Percentiles rank a stretch among this genome's conserved stretches.
These are phyloP conservation scores for Cryptococcus jaspeensis DNA, from an alignment of 1,284 basidiomycete genomes.

Conservation along the genomic window DNA sequence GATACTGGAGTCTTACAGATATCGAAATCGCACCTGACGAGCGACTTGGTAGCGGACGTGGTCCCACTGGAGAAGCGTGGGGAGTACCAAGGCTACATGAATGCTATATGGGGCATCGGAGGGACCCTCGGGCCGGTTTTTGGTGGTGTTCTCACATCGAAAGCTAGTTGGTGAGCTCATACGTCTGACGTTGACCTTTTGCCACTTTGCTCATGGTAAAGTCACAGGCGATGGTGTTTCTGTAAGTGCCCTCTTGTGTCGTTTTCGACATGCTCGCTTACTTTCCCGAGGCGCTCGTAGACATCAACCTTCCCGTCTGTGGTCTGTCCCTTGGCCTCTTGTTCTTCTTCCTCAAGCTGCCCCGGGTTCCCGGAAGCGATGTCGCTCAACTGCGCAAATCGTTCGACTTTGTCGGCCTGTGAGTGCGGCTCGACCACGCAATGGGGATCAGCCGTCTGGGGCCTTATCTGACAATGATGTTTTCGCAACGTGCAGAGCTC, in stretches of 20 bases:
- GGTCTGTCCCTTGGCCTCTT: slow-evolving; percentile 64
- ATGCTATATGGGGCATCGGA: slow-evolving; percentile 46
- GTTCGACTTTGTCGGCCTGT: slow-evolving; percentile 47
- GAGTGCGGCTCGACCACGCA: slow-evolving; percentile 9
- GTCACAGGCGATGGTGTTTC: slow-evolving; percentile 31
- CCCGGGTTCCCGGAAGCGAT: slow-evolving; percentile 47
- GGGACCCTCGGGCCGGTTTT: slow-evolving; percentile 48
- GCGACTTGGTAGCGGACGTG: slow-evolving; percentile 28
- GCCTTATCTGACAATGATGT: background rate
- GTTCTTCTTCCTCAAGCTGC: slow-evolving; percentile 78
- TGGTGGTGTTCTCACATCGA: slow-evolving; percentile 44
- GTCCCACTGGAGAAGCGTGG: slow-evolving; percentile 33
- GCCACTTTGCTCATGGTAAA: background rate
- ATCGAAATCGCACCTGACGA: slow-evolving; percentile 2
- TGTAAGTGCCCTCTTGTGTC: slow-evolving; percentile 18
- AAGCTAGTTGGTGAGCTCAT: slow-evolving; percentile 23
- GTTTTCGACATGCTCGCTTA: no score
- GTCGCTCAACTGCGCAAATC: slow-evolving; percentile 28
- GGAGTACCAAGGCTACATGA: slow-evolving; percentile 47
- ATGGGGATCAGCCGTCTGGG: no score
- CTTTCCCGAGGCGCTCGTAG: no score
- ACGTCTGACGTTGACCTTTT: background rate
- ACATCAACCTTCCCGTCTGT: slow-evolving; percentile 49
- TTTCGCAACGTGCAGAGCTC: no score
- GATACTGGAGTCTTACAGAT: background rate